Conservation (phyloP, 2,329 filamentous ascomycete species). For the Westerdykella aurantiaca region DNA sequence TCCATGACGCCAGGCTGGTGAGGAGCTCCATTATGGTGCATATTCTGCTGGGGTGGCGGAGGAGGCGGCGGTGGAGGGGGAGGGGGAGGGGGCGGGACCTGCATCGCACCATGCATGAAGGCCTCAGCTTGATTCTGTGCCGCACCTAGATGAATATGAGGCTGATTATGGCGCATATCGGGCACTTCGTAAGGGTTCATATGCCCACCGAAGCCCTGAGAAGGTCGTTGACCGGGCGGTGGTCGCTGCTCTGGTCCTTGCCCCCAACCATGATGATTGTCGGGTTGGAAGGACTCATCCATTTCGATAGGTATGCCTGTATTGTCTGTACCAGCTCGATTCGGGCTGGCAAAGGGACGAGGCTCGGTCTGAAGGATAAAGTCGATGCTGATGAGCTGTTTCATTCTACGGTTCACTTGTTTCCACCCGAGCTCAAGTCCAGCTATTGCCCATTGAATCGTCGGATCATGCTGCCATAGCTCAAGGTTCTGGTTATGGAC, state of each 20-base stretch:
- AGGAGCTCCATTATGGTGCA: neutral
- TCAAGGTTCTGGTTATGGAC: slow-evolving; percentile 22
- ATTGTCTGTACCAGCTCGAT: too few species aligned
- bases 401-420: slow-evolving; percentile 7
- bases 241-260: too few species aligned
- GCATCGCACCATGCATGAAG: slow-evolving; percentile 2
- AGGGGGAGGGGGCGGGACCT: neutral
- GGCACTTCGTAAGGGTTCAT: too few species aligned
- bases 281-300: too few species aligned
- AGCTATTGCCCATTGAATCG: slow-evolving; percentile 24
- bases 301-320: too few species aligned
- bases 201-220: too few species aligned
- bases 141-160: too few species aligned
- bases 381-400: slow-evolving; percentile 18
- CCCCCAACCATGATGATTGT: too few species aligned
- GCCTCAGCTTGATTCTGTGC: too few species aligned
- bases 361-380: slow-evolving; percentile 27
- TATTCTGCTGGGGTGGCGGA: neutral
- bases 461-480: slow-evolving; percentile 17
- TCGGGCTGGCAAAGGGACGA: neutral
- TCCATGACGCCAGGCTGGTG: neutral
- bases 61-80: slow-evolving; percentile 10
- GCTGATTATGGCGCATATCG: too few species aligned
- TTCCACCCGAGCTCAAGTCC: slow-evolving; percentile 23
- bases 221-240: too few species aligned